Base-by-base conservation (phyloP, 2,329 filamentous ascomycete species). In the Diaporthe australafricana region DNA sequence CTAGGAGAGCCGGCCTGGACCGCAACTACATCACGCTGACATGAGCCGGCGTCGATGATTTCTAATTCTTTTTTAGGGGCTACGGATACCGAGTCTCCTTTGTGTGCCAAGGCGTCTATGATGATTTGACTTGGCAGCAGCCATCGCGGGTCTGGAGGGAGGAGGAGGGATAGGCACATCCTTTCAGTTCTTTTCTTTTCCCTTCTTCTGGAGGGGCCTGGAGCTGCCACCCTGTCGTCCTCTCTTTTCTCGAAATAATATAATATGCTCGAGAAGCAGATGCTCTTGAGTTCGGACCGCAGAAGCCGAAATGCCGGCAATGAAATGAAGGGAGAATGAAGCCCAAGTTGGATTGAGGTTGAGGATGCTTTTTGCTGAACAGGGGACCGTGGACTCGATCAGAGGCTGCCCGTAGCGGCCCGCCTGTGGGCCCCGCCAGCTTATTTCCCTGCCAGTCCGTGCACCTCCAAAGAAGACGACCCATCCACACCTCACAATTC, bases 331-430 rank as follows among this genome's bases (percentile, higher is more conserved):
- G 38, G 20, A 25, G 17, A 32, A 32, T 48, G 57, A 32, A 16
- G 38, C 38, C 38, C 6, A 40, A 14, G 3, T 40, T 7, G 38
- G 38, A 11, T 40, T 40, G 38, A 3, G 38, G 38, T 40, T 16
- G 38, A 14, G 9, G 57, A 47, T 63, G 45, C 45, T 65, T 65
- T 65, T 65, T 38, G 42, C 27, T 50, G n/a, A n/a, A 65, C 60
- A 65, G 45, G 60, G 60, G 60, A 65, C 48, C 60, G 60, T 65
- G 60, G 60, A 50, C 60, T 50, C 45, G 60, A 42, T 65, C 30
- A 35, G n/a, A 25, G 5, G 42, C 35, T 65, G 27, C n/a, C 60
- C 38, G 30, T 35, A 65, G 42, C 60, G 60, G 60, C 30, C 60
- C 60, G 60, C 60, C 38, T 50, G 27, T 50, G 42, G 42, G 42